These are phyloP conservation scores for Barnettozyma populi DNA, from an alignment of 805 yeast genomes.

Conservation along the genomic window DNA sequence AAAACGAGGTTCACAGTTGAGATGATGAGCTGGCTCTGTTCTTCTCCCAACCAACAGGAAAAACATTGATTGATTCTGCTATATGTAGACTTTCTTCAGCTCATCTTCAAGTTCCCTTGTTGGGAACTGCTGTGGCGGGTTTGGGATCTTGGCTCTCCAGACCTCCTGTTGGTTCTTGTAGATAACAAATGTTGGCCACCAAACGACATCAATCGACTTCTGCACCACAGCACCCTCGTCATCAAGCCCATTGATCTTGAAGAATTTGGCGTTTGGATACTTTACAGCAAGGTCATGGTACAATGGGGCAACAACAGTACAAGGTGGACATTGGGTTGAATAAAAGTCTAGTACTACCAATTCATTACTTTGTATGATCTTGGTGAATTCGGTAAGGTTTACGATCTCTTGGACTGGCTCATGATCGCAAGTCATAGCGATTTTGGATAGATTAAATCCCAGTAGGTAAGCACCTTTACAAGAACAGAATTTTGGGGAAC, in stretches of 20 bases:
- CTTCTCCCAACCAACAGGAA: neutral
- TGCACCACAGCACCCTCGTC: conserved; percentile 18
- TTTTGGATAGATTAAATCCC: neutral
- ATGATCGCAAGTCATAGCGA: conserved; percentile 3
- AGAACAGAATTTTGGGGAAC: neutral
- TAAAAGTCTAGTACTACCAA: conserved; percentile 22
- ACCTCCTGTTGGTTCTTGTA: conserved; percentile 18
- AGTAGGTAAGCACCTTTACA: neutral
- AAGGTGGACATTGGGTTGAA: conserved; percentile 24
- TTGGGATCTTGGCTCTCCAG: conserved; percentile 25
- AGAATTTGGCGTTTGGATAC: conserved; percentile 21
- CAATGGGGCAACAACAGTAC: conserved; percentile 24
- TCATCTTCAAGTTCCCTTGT: conserved; percentile 19
- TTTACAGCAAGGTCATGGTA: conserved; percentile 15
- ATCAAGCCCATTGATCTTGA: conserved; percentile 19
- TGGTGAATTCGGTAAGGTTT: conserved; percentile 11
- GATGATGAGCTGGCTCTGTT: neutral
- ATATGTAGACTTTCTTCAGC: conserved; percentile 16
- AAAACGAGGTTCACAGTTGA: neutral
- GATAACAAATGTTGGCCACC: conserved; percentile 27
- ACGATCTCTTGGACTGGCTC: conserved; percentile 12
- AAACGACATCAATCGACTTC: conserved; percentile 19
- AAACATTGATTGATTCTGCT: neutral
- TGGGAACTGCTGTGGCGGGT: conserved; percentile 24
- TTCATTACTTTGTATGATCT: conserved; percentile 8